Base-by-base conservation (phyloP, 1,139 yeast genomes). In the Lodderomyces margitis region DNA sequence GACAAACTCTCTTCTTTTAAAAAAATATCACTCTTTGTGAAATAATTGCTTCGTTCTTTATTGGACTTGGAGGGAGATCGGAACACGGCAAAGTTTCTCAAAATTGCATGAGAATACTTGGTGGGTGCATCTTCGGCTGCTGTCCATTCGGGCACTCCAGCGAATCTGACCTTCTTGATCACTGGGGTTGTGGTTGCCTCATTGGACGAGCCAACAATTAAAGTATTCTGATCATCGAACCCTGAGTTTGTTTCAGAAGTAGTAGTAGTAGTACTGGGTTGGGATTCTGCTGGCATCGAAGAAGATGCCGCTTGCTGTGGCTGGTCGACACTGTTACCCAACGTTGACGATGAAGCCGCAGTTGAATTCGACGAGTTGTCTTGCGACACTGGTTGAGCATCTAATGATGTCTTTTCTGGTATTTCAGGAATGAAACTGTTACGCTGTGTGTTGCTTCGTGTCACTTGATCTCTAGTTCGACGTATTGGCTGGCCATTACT, bases 111-210 rank as follows among this genome's bases (percentile, higher is more conserved):
- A 31, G 78, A 61, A 46, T 72, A 74, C 38, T 64, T 67, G 3
- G 78, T 62, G 1, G 82, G 83, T 0, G 77, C 78, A 58, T 78
- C 83, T 53, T 78, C 83, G 8, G 71, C 78, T 33, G 69, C 78
- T 1, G 71, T 56, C 47, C 75, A 78, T 39, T 66, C 75, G 0
- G 77, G 69, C 3, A 78, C 82, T 1, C 82, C 82, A 3, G 61
- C 60, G 47, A 78, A 78, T 30, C 83, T 56, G 5, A 78, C 82
- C 46, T 61, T 72, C 47, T 75, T 78, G 6, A 19, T 21, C 2
- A 43, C 40, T 16, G 30, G 38, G 24, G 25, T 38, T 27, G 35
- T 37, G 6, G 36, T 24, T n/a, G 27, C 38, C 7, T 24, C 32
- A 27, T 15, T 28, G 32, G 32, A n/a, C 4, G 30, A n/a, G n/a